Evolutionary conservation across 2,329 filamentous ascomycete species (phyloP), one percentile per base, ranked within the genome.

Genomic region (Penicillium sclerotiorum): DNA sequence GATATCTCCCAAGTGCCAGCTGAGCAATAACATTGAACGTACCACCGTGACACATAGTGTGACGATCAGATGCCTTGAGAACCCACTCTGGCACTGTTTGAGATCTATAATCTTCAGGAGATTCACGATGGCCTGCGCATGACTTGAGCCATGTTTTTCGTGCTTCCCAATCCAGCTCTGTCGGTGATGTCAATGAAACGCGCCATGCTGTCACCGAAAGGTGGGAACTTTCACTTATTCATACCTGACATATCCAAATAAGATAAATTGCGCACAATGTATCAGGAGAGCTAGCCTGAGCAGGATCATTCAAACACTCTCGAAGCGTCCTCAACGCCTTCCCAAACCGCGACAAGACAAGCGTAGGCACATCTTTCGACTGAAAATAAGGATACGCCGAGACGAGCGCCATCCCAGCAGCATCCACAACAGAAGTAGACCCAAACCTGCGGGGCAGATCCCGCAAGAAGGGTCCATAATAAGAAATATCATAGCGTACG

Each of bases 231-330:
- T 28, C 12, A 28, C 13, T 22, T 23, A 25, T 37, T 7, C 27
- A 27, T 46, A 66, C 64, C 61, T 68, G 63, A 35, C 62, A 67
- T 9, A 65, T 61, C 27, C 60, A 60, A 32, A 67, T 57, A 5
- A 67, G 45, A 21, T 65, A 60, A 21, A 67, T 60, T 12, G 63
- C 65, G 39, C 61, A 63, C 22, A 68, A 49, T 1, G 63, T 66
- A 40, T 65, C 58, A 6, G 60, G 42, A 7, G 55, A 57, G 35
- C 39, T 46, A 11, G 59, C 59, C 36, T 60, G 49, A 21, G 37
- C 49, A 8, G 62, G 57, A 47, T 68, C 58, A 38, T 59, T 52
- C 46, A 68, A 49, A 17, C 57, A 59, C 8, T 54, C 54, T 32
- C 64, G 48, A 18, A 68, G 49, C 3, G 52, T 53, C 12, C 55